Conservation (phyloP, 2,329 filamentous ascomycete species). For the Thelonectria blattea region DNA sequence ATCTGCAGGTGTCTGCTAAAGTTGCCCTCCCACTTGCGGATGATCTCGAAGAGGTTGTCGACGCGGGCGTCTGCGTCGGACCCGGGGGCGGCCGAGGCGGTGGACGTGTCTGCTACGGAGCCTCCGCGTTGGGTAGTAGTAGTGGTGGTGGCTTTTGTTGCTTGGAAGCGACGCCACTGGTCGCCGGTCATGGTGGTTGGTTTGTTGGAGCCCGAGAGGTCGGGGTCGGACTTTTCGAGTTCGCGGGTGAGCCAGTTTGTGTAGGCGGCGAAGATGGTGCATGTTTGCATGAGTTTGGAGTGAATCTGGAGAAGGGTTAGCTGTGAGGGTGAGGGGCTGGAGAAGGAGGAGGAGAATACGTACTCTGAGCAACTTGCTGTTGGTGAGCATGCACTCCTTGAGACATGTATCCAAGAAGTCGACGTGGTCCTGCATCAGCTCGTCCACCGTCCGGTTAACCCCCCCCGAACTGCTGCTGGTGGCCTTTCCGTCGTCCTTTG, state of each 20-base stretch:
- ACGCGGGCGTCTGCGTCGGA: slow-evolving; percentile 57
- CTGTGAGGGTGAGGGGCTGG: not conserved
- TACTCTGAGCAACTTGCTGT: slow-evolving; percentile 91
- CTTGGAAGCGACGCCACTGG: slow-evolving; percentile 65
- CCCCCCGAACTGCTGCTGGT: slow-evolving; percentile 38
- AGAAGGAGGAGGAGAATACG: slow-evolving; percentile 38
- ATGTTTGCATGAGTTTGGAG: slow-evolving; percentile 95
- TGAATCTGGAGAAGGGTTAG: slow-evolving; percentile 75
- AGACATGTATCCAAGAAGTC: slow-evolving; percentile 97
- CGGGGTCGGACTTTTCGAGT: slow-evolving; percentile 82
- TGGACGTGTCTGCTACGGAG: slow-evolving; percentile 41
- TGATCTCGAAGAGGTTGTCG: slow-evolving; percentile 81
- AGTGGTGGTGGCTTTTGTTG: slow-evolving; percentile 44
- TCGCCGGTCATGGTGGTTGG: slow-evolving; percentile 65
- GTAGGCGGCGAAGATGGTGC: slow-evolving; percentile 91
- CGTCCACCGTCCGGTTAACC: slow-evolving; percentile 79
- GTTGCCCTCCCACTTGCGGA: slow-evolving; percentile 91
- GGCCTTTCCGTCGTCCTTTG: slow-evolving; percentile 52
- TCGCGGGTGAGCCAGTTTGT: slow-evolving; percentile 86
- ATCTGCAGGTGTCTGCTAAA: slow-evolving; percentile 94
- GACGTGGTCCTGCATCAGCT: slow-evolving; percentile 98
- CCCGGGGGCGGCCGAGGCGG: slow-evolving; percentile 43
- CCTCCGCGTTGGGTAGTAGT: slow-evolving; percentile 45
- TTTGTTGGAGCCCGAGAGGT: slow-evolving; percentile 67
- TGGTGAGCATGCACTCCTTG: slow-evolving; percentile 99